phyloP scores from a whole-genome alignment of 176 grass and related monocot genomes.

The Aegilops longissima region DNA sequence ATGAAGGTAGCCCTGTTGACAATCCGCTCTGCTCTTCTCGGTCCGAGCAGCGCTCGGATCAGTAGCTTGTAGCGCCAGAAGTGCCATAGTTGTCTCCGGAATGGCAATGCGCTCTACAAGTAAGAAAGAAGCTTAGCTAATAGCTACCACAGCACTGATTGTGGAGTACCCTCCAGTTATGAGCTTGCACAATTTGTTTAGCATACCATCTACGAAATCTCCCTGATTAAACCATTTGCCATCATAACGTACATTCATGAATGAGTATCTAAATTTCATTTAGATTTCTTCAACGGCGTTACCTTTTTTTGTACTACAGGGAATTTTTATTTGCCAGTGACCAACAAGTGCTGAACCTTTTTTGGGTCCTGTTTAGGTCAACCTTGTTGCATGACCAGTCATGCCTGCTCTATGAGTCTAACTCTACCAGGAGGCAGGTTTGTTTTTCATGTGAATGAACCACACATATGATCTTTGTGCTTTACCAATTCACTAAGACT shows the following conservation, averaged over 20 bases:
- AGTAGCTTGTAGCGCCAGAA: conserved; percentile 55
- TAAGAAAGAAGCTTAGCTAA: neutral
- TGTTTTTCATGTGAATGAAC: neutral
- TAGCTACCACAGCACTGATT: neutral
- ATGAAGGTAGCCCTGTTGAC: conserved; percentile 58
- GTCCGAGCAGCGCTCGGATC: conserved; percentile 42
- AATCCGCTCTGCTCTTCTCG: conserved; percentile 46
- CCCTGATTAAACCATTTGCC: neutral
- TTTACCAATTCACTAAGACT: neutral
- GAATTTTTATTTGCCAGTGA: neutral
- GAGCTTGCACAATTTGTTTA: neutral
- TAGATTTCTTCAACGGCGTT: neutral
- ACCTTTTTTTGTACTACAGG: no score
- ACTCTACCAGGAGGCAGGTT: neutral
- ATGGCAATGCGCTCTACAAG: conserved; percentile 48
- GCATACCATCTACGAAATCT: neutral
- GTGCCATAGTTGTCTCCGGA: conserved; percentile 49
- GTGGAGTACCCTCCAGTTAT: neutral
- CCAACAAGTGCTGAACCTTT: neutral
- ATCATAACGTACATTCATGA: neutral
- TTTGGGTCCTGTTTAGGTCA: neutral
- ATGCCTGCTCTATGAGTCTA: neutral
- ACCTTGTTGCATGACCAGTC: neutral
- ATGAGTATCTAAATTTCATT: neutral
- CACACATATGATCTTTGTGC: neutral